phyloP scores from a whole-genome alignment of 1,284 basidiomycete species.

The Boletus sp. region DNA sequence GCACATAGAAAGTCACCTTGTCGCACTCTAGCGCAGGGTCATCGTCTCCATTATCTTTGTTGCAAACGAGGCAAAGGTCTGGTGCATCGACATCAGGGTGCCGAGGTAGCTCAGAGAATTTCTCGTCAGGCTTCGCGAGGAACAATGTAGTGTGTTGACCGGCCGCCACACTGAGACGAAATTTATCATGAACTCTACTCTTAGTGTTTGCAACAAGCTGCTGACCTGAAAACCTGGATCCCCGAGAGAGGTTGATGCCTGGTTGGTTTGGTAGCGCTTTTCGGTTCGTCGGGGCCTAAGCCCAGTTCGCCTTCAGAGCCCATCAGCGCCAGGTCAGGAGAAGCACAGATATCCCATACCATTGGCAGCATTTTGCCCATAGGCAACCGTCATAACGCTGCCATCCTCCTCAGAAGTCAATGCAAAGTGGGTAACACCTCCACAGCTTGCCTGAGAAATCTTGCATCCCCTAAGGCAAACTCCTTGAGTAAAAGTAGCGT shows the following conservation, averaged over 20 bases:
- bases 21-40: constrained; percentile 79
- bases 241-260: constrained; percentile 67
- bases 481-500: neutral
- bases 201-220: constrained; percentile 4
- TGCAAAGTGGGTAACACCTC: constrained; percentile 89
- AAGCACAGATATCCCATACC: constrained; percentile 36
- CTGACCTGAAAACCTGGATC: constrained; percentile 76
- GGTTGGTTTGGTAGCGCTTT: constrained; percentile 84
- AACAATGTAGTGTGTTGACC: constrained; percentile 85
- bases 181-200: neutral
- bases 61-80: constrained; percentile 70
- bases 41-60: constrained; percentile 61
- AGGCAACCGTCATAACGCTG: constrained; percentile 75
- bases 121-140: constrained; percentile 66
- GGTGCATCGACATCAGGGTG: constrained; percentile 74
- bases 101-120: constrained; percentile 68
- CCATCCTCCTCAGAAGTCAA: constrained; percentile 71
- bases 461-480: constrained; percentile 60
- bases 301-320: constrained; percentile 65
- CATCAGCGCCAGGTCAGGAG: neutral
- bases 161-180: constrained; percentile 60
- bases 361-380: constrained; percentile 80
- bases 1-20: constrained; percentile 46
- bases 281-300: constrained; percentile 73
- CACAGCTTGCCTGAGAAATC: constrained; percentile 62